These are phyloP conservation scores for Glebionis coronaria DNA, from an alignment of 129 eudicot species.

Conservation along the genomic window DNA sequence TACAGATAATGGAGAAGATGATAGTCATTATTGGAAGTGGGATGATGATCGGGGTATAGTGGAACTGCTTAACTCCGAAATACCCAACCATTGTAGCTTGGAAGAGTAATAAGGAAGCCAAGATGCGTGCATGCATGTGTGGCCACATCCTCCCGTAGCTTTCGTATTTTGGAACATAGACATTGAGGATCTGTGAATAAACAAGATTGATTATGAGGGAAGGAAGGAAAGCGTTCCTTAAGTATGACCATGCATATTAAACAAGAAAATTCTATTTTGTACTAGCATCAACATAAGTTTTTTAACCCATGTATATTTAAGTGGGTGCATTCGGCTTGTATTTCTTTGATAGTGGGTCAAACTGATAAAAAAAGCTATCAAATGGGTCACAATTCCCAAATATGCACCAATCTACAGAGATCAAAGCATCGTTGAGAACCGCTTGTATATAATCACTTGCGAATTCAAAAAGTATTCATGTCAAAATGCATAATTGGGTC, in stretches of 20 bases:
- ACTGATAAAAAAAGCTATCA: too few relatives aligned
- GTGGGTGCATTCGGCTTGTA: too few relatives aligned
- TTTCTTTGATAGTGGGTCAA: too few relatives aligned
- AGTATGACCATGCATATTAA: background rate
- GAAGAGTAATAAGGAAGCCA: constrained; percentile 57
- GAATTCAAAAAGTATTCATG: background rate
- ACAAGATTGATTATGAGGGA: background rate
- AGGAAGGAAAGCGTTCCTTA: background rate
- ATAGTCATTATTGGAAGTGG: constrained; percentile 68
- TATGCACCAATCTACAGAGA: background rate
- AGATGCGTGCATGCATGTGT: constrained; percentile 59
- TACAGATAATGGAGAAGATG: constrained; percentile 56
- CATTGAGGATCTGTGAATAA: constrained; percentile 58
- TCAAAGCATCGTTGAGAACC: background rate
- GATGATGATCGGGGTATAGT: constrained; percentile 40
- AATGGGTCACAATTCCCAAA: background rate
- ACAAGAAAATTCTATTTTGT: background rate
- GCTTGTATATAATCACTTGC: background rate
- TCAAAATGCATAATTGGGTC: too few relatives aligned
- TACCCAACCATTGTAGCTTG: constrained; percentile 86
- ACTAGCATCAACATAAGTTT: background rate
- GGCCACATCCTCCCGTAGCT: constrained; percentile 96
- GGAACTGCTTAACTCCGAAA: constrained; percentile 50
- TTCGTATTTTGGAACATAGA: constrained; percentile 75
- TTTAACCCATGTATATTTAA: background rate